A percentile compares a stretch with the other conserved stretches of the same genome.
phyloP scores from a whole-genome alignment of 495 filamentous ascomycete genomes.

The Xylaria curta region DNA sequence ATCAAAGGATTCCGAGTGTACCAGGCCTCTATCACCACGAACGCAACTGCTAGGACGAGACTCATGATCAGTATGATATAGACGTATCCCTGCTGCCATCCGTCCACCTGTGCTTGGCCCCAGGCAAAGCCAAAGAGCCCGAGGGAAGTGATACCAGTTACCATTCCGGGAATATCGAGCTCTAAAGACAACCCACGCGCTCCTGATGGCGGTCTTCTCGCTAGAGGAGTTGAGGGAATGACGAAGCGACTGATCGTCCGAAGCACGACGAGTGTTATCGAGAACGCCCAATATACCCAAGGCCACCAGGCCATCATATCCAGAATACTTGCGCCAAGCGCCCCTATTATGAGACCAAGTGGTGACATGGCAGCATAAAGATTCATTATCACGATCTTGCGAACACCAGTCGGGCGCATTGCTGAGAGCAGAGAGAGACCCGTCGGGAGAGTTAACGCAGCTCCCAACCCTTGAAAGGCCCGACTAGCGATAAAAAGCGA shows the following conservation, averaged over 20 bases:
- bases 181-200: conserved; percentile 40
- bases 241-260: conserved; percentile 48
- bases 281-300: conserved; percentile 66
- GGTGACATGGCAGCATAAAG: conserved; percentile 61
- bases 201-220: conserved; percentile 33
- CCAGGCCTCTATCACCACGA: conserved; percentile 56
- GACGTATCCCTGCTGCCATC: conserved; percentile 60
- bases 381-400: conserved; percentile 58
- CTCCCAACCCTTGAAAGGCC: conserved; percentile 59
- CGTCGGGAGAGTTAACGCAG: conserved; percentile 59
- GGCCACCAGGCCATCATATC: conserved; percentile 62
- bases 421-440: conserved; percentile 55
- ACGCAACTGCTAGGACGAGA: conserved; percentile 52
- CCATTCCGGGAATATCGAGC: conserved; percentile 58
- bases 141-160: conserved; percentile 57
- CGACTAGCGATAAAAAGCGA: conserved; percentile 55
- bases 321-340: conserved; percentile 57
- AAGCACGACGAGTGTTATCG: conserved; percentile 51
- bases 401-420: conserved; percentile 49
- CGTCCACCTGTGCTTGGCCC: conserved; percentile 62
- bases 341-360: conserved; percentile 49
- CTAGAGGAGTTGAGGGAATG: conserved; percentile 27
- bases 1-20: conserved; percentile 55
- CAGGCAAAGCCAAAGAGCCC: conserved; percentile 62
- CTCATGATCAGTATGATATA: conserved; percentile 59